phyloP scores from a whole-genome alignment of 2,329 filamentous ascomycete genomes.

The Aspergillus fructus region DNA sequence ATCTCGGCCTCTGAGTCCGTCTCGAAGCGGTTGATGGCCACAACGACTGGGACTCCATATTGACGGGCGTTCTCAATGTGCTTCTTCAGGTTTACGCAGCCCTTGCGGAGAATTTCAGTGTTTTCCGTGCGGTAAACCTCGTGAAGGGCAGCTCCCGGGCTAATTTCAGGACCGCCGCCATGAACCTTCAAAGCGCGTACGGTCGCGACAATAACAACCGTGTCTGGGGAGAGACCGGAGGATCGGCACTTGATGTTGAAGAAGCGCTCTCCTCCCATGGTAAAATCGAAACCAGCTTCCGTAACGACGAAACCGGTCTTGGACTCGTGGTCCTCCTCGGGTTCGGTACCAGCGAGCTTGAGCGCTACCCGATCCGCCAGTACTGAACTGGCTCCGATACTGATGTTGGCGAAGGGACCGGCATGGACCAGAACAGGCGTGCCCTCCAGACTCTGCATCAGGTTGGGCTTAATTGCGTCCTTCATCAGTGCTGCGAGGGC shows the following conservation, averaged over 20 bases:
- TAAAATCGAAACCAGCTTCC: constrained; percentile 98
- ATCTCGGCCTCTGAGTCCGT: constrained; percentile 94
- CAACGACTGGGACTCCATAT: constrained; percentile 90
- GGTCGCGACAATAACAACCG: constrained; percentile 92
- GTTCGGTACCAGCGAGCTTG: constrained; percentile 92
- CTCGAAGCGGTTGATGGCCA: constrained; percentile 95
- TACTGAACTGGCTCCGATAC: constrained; percentile 93
- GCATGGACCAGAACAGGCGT: constrained; percentile 98
- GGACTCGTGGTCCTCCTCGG: constrained; percentile 77
- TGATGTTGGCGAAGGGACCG: constrained; percentile 97
- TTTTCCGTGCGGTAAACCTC: constrained; percentile 93
- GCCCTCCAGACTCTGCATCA: constrained; percentile 97
- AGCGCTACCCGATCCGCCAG: constrained; percentile 92
- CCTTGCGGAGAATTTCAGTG: constrained; percentile 81
- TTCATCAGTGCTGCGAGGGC: constrained; percentile 93
- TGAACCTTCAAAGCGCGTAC: constrained; percentile 96
- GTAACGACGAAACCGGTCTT: constrained; percentile 94
- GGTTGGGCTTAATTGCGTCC: constrained; percentile 97
- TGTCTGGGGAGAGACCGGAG: constrained; percentile 87
- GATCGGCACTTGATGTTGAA: constrained; percentile 99
- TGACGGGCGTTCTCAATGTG: constrained; percentile 87
- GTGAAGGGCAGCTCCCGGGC: constrained; percentile 78
- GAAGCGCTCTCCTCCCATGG: constrained; percentile 98
- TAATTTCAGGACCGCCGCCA: constrained; percentile 91
- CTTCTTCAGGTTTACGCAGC: constrained; percentile 92